A percentile compares a stretch with the other conserved stretches of the same genome.
phyloP scores from a whole-genome alignment of 2,329 filamentous ascomycete species.

The Pestalotiopsis sp. region DNA sequence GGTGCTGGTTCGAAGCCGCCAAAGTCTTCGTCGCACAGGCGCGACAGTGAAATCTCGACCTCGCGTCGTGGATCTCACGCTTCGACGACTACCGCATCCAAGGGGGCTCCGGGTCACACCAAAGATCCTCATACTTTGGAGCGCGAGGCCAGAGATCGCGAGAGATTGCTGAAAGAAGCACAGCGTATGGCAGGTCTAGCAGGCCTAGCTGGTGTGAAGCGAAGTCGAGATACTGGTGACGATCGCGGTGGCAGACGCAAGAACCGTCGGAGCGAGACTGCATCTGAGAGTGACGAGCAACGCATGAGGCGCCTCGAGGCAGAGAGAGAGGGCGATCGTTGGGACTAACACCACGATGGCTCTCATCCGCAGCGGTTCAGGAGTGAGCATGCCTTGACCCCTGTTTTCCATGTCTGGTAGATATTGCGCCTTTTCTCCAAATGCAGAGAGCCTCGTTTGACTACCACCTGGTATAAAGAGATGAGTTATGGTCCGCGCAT shows the following conservation, averaged over 20 bases:
- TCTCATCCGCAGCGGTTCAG: background rate
- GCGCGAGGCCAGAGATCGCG: constrained; percentile 67
- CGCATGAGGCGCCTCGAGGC: constrained; percentile 59
- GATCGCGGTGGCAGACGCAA: constrained; percentile 50
- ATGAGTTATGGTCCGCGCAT: no score
- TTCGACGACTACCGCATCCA: constrained; percentile 26
- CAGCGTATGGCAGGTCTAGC: constrained; percentile 63
- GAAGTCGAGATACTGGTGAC: constrained; percentile 45
- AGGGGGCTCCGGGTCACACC: constrained; percentile 19
- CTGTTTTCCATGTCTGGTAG: background rate
- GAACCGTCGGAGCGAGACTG: constrained; percentile 51
- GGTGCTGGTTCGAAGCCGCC: constrained; percentile 29
- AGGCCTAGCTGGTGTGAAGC: constrained; percentile 50
- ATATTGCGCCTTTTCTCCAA: no score
- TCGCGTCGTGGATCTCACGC: constrained; percentile 41
- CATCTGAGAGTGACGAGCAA: constrained; percentile 50
- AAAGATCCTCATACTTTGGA: constrained; percentile 71
- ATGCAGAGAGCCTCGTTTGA: no score
- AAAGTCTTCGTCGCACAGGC: constrained; percentile 26
- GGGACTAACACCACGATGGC: constrained; percentile 36
- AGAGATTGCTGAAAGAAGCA: constrained; percentile 69
- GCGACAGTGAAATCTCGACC: constrained; percentile 26
- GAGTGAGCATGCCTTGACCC: background rate
- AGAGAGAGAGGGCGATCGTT: constrained; percentile 59
- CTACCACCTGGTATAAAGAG: no score